Conservation (phyloP, 2,329 filamentous ascomycete species). For the Penicillium sp. region DNA sequence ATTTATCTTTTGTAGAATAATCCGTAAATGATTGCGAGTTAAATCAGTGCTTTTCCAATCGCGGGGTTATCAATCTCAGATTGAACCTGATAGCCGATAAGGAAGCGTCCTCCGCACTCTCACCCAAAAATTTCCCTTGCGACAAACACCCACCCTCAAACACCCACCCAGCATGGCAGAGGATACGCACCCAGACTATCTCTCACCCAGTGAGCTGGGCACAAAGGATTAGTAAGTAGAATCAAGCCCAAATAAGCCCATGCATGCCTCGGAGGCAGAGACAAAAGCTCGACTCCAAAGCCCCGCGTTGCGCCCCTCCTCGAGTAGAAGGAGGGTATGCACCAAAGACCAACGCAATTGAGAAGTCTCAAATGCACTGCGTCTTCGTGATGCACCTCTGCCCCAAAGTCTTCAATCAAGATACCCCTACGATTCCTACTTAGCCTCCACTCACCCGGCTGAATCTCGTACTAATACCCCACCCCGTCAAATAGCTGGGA, state of each 20-base stretch:
- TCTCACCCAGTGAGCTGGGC: constrained; percentile 80
- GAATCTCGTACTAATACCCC: constrained; percentile 15
- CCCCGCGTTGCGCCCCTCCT: constrained; percentile 12
- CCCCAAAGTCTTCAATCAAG: no score
- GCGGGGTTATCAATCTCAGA: not conserved
- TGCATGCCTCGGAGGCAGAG: not conserved
- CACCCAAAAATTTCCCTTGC: constrained; percentile 26
- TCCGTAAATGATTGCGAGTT: not conserved
- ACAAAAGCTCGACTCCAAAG: not conserved
- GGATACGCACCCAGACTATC: constrained; percentile 62
- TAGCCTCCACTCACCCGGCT: constrained; percentile 12
- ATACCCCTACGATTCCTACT: no score
- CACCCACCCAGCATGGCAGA: constrained; percentile 31
- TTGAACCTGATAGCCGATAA: constrained; percentile 28
- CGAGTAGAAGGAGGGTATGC: not conserved
- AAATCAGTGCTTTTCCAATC: not conserved
- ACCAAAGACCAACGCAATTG: not conserved
- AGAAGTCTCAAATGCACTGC: not conserved
- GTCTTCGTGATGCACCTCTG: not conserved
- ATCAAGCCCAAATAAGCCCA: not conserved
- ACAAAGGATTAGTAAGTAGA: constrained; percentile 84
- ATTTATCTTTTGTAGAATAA: not conserved
- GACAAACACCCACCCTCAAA: not conserved
- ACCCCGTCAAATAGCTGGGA: constrained; percentile 65
- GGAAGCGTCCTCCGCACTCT: constrained; percentile 16